These are phyloP conservation scores for Puccinia sorghi DNA, from an alignment of 1,284 basidiomycete species.

Conservation along the genomic window DNA sequence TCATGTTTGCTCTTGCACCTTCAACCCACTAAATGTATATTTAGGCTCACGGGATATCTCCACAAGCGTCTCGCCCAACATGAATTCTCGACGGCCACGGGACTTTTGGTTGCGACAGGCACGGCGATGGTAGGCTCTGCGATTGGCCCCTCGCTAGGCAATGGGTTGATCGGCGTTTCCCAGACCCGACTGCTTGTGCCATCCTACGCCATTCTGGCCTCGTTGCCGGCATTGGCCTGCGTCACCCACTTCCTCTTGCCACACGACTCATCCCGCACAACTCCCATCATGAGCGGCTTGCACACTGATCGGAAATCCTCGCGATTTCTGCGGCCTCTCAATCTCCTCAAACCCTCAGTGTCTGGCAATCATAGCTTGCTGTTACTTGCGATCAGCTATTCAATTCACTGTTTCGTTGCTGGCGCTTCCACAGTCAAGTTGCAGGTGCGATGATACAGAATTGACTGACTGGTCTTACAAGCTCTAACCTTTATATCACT, in stretches of 20 bases:
- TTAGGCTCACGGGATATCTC: slow-evolving; percentile 18
- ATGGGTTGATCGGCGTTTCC: slow-evolving; percentile 1
- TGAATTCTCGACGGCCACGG: background rate
- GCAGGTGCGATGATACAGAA: background rate
- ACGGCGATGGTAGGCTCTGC: slow-evolving; percentile 7
- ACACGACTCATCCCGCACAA: background rate
- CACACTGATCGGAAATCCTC: background rate
- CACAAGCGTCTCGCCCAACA: background rate
- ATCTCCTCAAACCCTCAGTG: background rate
- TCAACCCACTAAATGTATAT: background rate
- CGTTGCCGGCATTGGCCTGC: background rate
- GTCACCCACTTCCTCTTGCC: background rate
- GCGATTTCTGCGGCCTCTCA: background rate
- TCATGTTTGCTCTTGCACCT: no score
- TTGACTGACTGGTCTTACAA: background rate
- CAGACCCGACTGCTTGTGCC: background rate
- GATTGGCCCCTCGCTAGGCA: background rate
- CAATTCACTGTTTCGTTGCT: background rate
- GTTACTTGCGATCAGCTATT: slow-evolving; percentile 8
- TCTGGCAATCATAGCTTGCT: background rate
- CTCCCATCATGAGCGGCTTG: no score
- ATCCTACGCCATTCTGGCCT: background rate
- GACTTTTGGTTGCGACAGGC: background rate
- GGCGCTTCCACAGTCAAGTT: slow-evolving; percentile 12
- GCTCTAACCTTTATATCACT: no score